phyloP scores from a whole-genome alignment of 176 grass and related monocot genomes.

The Paspalum vaginatum region DNA sequence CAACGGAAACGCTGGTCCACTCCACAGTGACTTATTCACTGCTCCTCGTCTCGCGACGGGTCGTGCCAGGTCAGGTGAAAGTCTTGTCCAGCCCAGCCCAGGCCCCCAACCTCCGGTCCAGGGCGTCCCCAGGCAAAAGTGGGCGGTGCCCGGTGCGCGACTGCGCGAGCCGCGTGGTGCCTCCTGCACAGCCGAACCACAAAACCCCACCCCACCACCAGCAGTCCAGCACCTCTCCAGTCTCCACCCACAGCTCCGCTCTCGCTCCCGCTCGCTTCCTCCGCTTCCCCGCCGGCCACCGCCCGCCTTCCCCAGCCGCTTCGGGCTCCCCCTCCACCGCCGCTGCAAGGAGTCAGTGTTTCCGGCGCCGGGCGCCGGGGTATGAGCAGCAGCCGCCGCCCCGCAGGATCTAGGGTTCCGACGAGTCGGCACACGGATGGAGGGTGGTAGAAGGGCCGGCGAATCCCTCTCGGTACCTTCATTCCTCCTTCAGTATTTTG shows the following conservation, averaged over 20 bases:
- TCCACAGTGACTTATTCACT: no score
- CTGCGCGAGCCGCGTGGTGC: constrained; percentile 38
- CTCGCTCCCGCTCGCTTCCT: constrained; percentile 3
- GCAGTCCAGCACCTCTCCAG: background rate
- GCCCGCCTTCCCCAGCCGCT: background rate
- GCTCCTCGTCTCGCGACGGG: no score
- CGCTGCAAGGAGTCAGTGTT: constrained; percentile 56
- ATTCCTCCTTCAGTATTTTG: background rate
- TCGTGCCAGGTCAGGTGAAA: no score
- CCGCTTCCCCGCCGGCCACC: constrained; percentile 33
- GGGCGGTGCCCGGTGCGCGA: constrained; percentile 37
- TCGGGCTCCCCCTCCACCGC: background rate
- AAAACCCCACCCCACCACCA: constrained; percentile 25
- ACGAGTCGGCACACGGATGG: constrained; percentile 91
- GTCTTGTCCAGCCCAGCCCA: background rate
- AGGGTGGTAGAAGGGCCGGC: constrained; percentile 88
- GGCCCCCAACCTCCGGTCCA: background rate
- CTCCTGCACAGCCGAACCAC: constrained; percentile 39
- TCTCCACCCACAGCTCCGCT: constrained; percentile 7
- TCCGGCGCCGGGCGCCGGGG: constrained; percentile 62
- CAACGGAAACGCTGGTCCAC: no score
- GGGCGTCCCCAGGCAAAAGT: constrained; percentile 5
- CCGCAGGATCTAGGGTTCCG: constrained; percentile 94
- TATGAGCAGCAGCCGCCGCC: constrained; percentile 67
- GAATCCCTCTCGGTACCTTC: constrained; percentile 66